phyloP scores from a whole-genome alignment of 208 protist species.

The Trichomonas gallinae region DNA sequence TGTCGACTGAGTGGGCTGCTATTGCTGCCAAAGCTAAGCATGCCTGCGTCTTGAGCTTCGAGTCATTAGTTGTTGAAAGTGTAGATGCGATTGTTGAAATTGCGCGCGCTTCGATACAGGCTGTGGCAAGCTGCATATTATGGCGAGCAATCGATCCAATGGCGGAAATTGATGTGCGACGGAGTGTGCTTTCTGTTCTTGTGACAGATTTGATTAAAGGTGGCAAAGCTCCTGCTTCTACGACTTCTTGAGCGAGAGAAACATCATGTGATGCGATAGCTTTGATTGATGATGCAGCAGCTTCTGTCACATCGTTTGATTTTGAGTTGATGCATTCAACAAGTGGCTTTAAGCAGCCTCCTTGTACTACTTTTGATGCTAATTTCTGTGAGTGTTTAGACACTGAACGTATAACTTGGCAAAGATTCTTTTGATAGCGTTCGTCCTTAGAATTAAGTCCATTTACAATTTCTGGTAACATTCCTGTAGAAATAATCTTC shows the following conservation, averaged over 20 bases:
- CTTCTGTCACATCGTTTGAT: background rate
- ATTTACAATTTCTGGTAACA: slow-evolving; percentile 88
- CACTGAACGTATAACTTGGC: slow-evolving; percentile 75
- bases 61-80: slow-evolving; percentile 83
- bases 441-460: slow-evolving; percentile 57
- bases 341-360: background rate
- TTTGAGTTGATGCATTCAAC: background rate
- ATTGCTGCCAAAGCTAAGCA: slow-evolving; percentile 92
- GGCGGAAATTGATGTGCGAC: background rate
- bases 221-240: background rate
- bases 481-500: slow-evolving; percentile 80
- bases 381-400: background rate
- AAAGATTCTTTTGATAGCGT: slow-evolving; percentile 91
- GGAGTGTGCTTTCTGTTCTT: background rate
- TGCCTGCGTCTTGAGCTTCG: slow-evolving; percentile 83
- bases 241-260: background rate
- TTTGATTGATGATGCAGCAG: background rate
- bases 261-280: background rate
- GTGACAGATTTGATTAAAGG: background rate
- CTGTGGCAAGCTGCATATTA: slow-evolving; percentile 77
- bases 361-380: background rate
- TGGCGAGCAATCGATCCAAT: slow-evolving; percentile 68
- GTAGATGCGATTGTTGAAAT: slow-evolving; percentile 81
- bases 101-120: slow-evolving; percentile 80
- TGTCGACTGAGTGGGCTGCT: slow-evolving; percentile 69